Percentiles rank a stretch among this genome's conserved stretches.
Conservation (phyloP, 352 stramenopile species). For the Pythium pectinolyticum region DNA sequence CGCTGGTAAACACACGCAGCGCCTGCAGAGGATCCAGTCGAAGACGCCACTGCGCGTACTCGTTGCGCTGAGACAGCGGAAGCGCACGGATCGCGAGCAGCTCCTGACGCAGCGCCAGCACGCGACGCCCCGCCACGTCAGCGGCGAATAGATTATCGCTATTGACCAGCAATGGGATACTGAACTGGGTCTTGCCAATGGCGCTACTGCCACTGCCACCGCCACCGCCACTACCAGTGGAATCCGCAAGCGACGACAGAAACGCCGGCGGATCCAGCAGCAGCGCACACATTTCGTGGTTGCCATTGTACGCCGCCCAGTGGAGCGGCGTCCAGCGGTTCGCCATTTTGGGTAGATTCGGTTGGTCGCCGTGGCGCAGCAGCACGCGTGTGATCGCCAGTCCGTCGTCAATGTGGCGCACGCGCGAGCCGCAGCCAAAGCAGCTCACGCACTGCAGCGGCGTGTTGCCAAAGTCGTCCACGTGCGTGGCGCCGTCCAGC, state of each 20-base stretch:
- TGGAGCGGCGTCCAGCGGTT: conserved; percentile 77
- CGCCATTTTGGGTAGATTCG: conserved; percentile 63
- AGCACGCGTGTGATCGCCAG: conserved; percentile 63
- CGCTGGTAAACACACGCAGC: conserved; percentile 44
- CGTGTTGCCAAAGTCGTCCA: conserved; percentile 82
- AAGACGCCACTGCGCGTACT: conserved; percentile 56
- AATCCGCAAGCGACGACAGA: not conserved
- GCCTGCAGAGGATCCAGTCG: conserved; percentile 59
- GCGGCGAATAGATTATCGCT: conserved; percentile 58
- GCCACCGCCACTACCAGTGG: not conserved
- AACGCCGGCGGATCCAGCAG: conserved; percentile 42
- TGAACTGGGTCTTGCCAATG: conserved; percentile 44
- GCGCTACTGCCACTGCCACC: conserved; percentile 4
- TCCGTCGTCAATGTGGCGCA: conserved; percentile 61
- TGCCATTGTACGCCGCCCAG: conserved; percentile 76
- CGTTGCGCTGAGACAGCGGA: conserved; percentile 10
- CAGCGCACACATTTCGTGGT: conserved; percentile 60
- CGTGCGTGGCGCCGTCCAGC: conserved; percentile 43
- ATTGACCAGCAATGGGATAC: conserved; percentile 60
- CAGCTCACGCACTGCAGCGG: conserved; percentile 75
- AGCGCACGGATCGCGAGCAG: conserved; percentile 32
- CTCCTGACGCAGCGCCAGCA: conserved; percentile 47
- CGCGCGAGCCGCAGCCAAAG: conserved; percentile 68
- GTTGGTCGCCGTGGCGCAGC: conserved; percentile 63
- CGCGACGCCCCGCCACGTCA: conserved; percentile 61